Conservation (phyloP, 441 rosid genomes). For the Pelargonium fulgidum region DNA sequence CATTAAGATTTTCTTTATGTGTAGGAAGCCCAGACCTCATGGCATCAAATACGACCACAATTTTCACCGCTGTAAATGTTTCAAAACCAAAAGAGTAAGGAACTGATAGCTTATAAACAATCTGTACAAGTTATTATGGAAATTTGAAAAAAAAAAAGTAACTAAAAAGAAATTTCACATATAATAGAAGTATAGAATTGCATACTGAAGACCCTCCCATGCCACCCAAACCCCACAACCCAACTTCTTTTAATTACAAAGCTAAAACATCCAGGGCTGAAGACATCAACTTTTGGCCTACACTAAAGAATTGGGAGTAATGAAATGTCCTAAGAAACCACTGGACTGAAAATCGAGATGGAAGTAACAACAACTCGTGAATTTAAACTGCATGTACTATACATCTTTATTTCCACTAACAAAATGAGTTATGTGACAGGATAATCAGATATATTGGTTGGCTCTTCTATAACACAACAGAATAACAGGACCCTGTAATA, state of each 20-base stretch:
- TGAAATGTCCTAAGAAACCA: background rate
- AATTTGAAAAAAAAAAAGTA: background rate
- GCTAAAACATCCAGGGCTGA: too few relatives aligned
- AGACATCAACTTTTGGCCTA: background rate
- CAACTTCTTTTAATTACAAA: too few relatives aligned
- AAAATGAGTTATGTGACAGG: slow-evolving; percentile 1
- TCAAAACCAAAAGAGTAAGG: slow-evolving; percentile 21
- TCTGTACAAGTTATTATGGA: background rate
- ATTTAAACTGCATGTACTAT: background rate
- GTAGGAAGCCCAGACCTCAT: slow-evolving; percentile 85
- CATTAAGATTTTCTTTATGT: slow-evolving; percentile 63
- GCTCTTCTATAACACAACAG: background rate
- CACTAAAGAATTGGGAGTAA: background rate
- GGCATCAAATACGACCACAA: slow-evolving; percentile 90
- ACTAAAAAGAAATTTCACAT: background rate
- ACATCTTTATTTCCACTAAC: background rate
- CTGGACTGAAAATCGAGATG: too few relatives aligned
- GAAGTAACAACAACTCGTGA: background rate
- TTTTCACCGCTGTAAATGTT: slow-evolving; percentile 66
- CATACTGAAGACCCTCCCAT: background rate
- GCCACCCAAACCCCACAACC: too few relatives aligned
- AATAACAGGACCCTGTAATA: background rate
- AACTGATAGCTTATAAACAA: background rate
- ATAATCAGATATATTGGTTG: background rate
- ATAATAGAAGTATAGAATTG: background rate